phyloP scores from a whole-genome alignment of 2,329 filamentous ascomycete genomes.

The Aspergillus luchuensis region DNA sequence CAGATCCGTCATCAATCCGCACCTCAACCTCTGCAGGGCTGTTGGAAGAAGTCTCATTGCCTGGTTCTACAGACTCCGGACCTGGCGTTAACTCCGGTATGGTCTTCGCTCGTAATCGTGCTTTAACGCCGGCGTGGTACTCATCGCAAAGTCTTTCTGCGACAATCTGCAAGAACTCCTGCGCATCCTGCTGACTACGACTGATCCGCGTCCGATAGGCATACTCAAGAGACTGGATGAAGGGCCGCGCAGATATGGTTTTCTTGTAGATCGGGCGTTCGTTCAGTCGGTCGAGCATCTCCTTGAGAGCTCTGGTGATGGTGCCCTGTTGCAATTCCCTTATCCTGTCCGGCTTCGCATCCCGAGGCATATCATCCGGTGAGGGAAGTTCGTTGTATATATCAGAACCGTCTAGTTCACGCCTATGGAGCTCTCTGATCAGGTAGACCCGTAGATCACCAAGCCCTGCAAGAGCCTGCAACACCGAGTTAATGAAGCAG shows the following conservation, averaged over 20 bases:
- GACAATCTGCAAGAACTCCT: constrained; percentile 94
- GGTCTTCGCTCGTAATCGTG: constrained; percentile 53
- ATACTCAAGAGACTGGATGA: constrained; percentile 78
- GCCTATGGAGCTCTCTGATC: constrained; percentile 85
- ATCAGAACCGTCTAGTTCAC: constrained; percentile 73
- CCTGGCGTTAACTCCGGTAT: constrained; percentile 24
- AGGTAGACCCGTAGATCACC: constrained; percentile 88
- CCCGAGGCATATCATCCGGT: constrained; percentile 41
- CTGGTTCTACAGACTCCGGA: constrained; percentile 14
- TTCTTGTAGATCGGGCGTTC: constrained; percentile 92
- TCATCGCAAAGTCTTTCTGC: constrained; percentile 91
- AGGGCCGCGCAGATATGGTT: constrained; percentile 83
- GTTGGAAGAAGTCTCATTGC: constrained; percentile 20
- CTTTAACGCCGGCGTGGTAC: constrained; percentile 80
- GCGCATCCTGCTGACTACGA: constrained; percentile 93
- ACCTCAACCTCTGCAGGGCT: constrained; percentile 36
- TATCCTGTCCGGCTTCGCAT: constrained; percentile 50
- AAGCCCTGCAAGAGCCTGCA: constrained; percentile 89
- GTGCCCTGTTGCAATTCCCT: constrained; percentile 72
- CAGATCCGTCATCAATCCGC: constrained; percentile 39
- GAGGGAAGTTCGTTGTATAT: constrained; percentile 68
- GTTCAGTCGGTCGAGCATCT: constrained; percentile 88
- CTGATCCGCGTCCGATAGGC: constrained; percentile 91
- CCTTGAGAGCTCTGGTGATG: constrained; percentile 85
- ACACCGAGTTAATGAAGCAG: constrained; percentile 93